These are phyloP conservation scores for Metrosideros polymorpha DNA, from an alignment of 441 rosid species.

Conservation along the genomic window DNA sequence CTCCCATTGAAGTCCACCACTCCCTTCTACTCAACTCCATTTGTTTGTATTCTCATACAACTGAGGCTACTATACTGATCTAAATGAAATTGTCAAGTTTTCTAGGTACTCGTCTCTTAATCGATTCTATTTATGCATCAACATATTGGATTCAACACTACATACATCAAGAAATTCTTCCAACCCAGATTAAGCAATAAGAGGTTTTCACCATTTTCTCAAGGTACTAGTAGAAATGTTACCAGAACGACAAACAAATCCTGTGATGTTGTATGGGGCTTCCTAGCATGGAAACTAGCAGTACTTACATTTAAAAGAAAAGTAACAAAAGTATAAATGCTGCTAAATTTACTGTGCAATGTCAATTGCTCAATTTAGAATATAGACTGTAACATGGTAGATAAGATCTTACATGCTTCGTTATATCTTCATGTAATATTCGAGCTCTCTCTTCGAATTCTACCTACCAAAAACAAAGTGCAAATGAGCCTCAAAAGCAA, in stretches of 20 bases:
- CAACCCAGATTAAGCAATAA: background rate
- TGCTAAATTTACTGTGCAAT: background rate
- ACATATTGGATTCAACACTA: background rate
- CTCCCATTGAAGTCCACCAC: background rate
- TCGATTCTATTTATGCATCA: background rate
- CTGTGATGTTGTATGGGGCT: background rate
- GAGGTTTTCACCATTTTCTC: background rate
- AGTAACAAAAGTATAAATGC: background rate
- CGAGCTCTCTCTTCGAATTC: conserved; percentile 64
- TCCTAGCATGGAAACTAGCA: background rate
- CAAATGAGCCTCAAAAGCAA: background rate
- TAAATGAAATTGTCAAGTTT: background rate
- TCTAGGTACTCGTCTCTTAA: background rate
- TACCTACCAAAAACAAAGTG: conserved; percentile 28
- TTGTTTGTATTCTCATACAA: background rate
- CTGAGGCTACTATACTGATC: background rate
- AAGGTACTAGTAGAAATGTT: background rate
- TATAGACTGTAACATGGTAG: background rate
- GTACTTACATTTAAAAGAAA: too few relatives aligned
- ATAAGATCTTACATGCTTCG: conserved; percentile 54
- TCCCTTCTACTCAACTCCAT: background rate
- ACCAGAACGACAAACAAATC: background rate
- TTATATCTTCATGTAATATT: conserved; percentile 60
- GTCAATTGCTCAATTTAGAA: background rate
- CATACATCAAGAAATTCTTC: background rate